Conservation (phyloP, 2,329 filamentous ascomycete species). For the Teratosphaeria gauchensis region DNA sequence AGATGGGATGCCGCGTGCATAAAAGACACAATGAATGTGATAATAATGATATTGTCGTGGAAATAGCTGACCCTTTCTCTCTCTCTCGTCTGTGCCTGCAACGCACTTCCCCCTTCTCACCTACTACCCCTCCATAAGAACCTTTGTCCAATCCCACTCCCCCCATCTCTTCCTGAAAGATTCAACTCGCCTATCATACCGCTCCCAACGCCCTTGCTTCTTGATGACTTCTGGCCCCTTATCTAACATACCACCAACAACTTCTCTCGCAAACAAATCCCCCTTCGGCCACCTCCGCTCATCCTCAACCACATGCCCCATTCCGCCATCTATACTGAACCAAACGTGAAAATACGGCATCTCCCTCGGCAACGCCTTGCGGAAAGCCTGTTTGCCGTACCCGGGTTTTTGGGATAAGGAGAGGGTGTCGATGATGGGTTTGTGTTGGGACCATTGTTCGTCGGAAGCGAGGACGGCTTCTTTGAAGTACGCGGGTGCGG, state of each 20-base stretch:
- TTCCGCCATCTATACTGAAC: conserved; percentile 84
- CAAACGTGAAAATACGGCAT: conserved; percentile 98
- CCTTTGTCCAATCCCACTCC: conserved; percentile 81
- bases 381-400: conserved; percentile 71
- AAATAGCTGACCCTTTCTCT: no score
- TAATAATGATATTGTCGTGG: no score
- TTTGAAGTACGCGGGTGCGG: conserved; percentile 85
- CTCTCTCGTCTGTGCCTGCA: no score
- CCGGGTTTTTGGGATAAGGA: conserved; percentile 52
- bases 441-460: conserved; percentile 92
- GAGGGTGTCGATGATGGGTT: conserved; percentile 83
- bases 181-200: conserved; percentile 58
- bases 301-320: conserved; percentile 90
- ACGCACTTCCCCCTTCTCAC: no score
- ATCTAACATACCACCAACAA: conserved; percentile 87
- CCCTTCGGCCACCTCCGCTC: conserved; percentile 74
- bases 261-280: conserved; percentile 85
- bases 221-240: conserved; percentile 73
- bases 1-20: no score
- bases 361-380: conserved; percentile 76
- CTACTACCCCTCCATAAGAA: conserved; percentile 40
- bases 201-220: conserved; percentile 77
- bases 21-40: no score
- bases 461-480: conserved; percentile 84
- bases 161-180: conserved; percentile 77